Evolutionary conservation across 2,329 filamentous ascomycete genomes (phyloP).

Genomic region (Aureobasidium melanogenum): DNA sequence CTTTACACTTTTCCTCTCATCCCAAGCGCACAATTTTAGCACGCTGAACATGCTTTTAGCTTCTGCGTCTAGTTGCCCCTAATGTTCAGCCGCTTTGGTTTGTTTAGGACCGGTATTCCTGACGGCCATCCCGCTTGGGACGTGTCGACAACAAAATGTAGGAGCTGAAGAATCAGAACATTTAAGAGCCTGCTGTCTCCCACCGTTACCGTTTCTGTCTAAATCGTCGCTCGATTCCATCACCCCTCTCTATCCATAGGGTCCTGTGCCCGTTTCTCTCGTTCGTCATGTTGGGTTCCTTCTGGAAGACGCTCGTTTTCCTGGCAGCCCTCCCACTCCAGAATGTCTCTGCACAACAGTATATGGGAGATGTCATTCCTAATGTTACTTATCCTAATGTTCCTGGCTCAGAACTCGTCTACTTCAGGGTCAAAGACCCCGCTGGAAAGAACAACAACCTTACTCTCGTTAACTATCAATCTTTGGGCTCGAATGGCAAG

Average conservation of each 20-base stretch:
- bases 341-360: conserved; percentile 22
- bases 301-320: conserved; percentile 6
- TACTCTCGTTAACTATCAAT: conserved; percentile 29
- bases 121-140: background rate
- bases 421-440: conserved; percentile 25
- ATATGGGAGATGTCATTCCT: conserved; percentile 22
- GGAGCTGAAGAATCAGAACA: background rate
- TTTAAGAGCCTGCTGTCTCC: background rate
- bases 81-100: conserved; percentile 8
- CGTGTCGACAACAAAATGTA: background rate
- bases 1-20: background rate
- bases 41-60: conserved; percentile 4
- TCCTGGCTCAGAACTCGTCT: conserved; percentile 26
- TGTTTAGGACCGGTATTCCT: background rate
- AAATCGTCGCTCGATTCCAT: background rate
- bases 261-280: background rate
- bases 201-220: conserved; percentile 2
- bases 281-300: background rate
- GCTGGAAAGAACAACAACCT: conserved; percentile 20
- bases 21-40: background rate
- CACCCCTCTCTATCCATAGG: background rate
- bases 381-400: conserved; percentile 22
- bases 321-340: conserved; percentile 3
- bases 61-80: background rate
- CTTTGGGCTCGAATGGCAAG: conserved; percentile 20